Evolutionary conservation across 2,329 filamentous ascomycete genomes (phyloP), one percentile per base, ranked within the genome.

Genomic region (Amylocarpus encephaloides): DNA sequence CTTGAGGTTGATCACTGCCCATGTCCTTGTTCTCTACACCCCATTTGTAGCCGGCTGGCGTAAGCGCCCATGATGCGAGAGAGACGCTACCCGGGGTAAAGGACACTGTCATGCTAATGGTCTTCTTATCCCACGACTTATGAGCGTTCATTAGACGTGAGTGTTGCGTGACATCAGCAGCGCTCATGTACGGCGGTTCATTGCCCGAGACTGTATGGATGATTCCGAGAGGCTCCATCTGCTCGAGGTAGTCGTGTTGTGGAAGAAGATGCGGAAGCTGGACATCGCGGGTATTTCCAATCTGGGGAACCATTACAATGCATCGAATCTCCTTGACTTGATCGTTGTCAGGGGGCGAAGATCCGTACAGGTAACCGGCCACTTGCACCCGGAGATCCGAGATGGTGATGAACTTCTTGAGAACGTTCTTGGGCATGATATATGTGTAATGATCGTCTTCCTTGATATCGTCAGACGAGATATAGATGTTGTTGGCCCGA

Each of bases 341-440:
- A 58, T 92, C 86, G 64, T 97, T 96, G 71, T 97, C 93, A 6
- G 88, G 85, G 2, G 93, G 91, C 1, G 92, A 95, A 42, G 82
- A 82, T 58, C 93, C 93, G 67, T 98, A 98, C 0, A 98, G 78
- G 67, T 95, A 98, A 1, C 91, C 93, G 13, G 92, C 91, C 44
- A 98, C 91, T 70, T 98, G 93, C 12, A 97, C 91, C 43, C 94
- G 87, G 49, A 98, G 80, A 73, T 98, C 93, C 42, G 93, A 86
- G 65, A 98, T 94, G 19, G 88, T 93, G 72, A 98, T 97, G 76
- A 98, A 98, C 58, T 89, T 88, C 78, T 95, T 96, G 63, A 98
- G 79, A 43, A 98, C 85, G 68, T 98, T 98, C 80, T 97, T 98
- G 1, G 93, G 93, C 88, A 98, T 96, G 63, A 98, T 88, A 64